A percentile compares a stretch with the other conserved stretches of the same genome.
Evolutionary conservation across 2,329 filamentous ascomycete species (phyloP).

Genomic region (Fusarium pseudoanthophilum): DNA sequence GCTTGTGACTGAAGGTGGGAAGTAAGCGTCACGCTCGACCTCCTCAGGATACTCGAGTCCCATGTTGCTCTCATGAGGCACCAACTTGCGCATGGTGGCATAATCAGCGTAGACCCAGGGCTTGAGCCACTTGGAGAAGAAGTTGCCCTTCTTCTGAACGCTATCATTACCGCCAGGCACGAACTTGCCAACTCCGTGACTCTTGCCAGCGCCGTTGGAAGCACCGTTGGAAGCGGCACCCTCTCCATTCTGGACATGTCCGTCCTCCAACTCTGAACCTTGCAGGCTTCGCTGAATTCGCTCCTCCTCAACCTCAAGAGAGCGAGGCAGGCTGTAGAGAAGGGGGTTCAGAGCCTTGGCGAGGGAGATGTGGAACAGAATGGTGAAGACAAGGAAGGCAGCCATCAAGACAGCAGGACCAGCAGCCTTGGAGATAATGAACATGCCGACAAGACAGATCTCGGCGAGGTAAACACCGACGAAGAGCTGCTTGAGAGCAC

Average conservation of each 20-base stretch:
- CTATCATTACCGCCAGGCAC: conserved; percentile 35
- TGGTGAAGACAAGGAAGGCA: conserved; percentile 78
- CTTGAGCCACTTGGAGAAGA: conserved; percentile 72
- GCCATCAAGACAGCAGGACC: conserved; percentile 81
- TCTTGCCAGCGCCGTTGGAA: conserved; percentile 29
- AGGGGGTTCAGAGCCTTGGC: conserved; percentile 77
- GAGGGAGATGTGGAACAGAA: conserved; percentile 80
- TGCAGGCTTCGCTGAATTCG: conserved; percentile 48
- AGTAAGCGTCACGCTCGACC: conserved; percentile 74
- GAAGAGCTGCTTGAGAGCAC: conserved; percentile 87
- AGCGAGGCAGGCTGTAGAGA: conserved; percentile 76
- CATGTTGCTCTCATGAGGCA: conserved; percentile 66
- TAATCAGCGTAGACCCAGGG: conserved; percentile 83
- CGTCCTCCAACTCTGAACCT: conserved; percentile 44
- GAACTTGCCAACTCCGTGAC: conserved; percentile 37
- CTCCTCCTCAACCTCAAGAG: conserved; percentile 58
- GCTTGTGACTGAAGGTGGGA: conserved; percentile 73
- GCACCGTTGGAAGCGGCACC: conserved; percentile 20
- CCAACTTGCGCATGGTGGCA: conserved; percentile 73
- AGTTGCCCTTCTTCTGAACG: conserved; percentile 60
- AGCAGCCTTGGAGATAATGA: conserved; percentile 73
- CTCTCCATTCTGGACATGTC: conserved; percentile 24
- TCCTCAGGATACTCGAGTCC: conserved; percentile 68
- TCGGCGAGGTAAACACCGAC: conserved; percentile 84
- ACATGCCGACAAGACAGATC: conserved; percentile 83